A percentile compares a stretch with the other conserved stretches of the same genome.
Conservation (phyloP, 169 alveolate genomes). For the Cryptosporidium felis region DNA sequence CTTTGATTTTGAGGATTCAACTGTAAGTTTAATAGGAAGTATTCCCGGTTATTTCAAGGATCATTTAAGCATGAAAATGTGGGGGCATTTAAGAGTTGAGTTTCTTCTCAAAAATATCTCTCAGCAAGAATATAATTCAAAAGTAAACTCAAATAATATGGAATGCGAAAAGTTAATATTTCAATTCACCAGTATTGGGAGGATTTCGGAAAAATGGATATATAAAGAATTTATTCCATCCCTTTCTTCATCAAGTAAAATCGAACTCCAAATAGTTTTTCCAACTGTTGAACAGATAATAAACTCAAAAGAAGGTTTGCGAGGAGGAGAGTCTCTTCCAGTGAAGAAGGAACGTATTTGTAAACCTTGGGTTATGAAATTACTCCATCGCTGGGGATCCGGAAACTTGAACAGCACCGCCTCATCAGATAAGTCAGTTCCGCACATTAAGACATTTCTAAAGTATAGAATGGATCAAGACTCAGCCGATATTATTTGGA, state of each 20-base stretch:
- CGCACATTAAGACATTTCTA: conserved; percentile 47
- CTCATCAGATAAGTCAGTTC: neutral
- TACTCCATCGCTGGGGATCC: conserved; percentile 27
- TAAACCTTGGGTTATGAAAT: conserved; percentile 41
- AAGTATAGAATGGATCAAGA: neutral
- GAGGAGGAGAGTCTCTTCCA: conserved; percentile 50
- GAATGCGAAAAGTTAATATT: neutral
- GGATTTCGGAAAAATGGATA: conserved; percentile 56
- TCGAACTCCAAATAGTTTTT: conserved; percentile 9
- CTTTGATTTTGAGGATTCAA: conserved; percentile 31
- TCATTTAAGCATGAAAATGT: neutral
- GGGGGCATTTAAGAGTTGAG: conserved; percentile 64
- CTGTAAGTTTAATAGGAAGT: conserved; percentile 39
- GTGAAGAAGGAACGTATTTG: conserved; percentile 22
- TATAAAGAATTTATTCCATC: conserved; percentile 13
- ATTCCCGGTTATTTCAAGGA: conserved; percentile 42
- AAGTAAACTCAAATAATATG: neutral
- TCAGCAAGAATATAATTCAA: neutral
- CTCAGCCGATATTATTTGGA: conserved; percentile 5
- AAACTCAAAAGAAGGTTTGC: conserved; percentile 23
- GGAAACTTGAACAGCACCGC: neutral
- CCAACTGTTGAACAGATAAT: conserved; percentile 44
- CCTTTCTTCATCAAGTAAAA: neutral
- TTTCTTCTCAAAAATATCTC: neutral
- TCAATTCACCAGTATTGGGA: conserved; percentile 61